These are phyloP conservation scores for Lonicera japonica DNA, from an alignment of 129 eudicot species.

Conservation along the genomic window DNA sequence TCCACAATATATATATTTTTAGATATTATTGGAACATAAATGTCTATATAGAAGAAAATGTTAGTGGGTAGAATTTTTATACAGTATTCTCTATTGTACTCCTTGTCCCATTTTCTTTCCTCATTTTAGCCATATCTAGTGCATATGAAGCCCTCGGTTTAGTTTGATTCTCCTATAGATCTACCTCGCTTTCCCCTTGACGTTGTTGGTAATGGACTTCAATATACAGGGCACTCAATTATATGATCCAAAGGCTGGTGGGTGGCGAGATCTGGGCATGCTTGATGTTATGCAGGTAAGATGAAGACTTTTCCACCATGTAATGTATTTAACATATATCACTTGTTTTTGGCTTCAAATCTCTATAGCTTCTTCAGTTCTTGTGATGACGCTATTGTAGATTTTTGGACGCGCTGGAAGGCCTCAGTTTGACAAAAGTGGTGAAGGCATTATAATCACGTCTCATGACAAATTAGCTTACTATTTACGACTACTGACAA, in stretches of 20 bases:
- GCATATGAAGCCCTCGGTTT: neutral
- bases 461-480: constrained; percentile 90
- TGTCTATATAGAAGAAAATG: neutral
- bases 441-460: constrained; percentile 98
- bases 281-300: constrained; percentile 99
- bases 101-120: neutral
- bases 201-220: constrained; percentile 11
- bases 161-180: neutral
- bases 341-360: constrained; percentile 12
- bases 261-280: constrained; percentile 99
- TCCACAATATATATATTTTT: no score
- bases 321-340: constrained; percentile 7
- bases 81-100: neutral
- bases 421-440: constrained; percentile 98
- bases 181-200: neutral
- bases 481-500: constrained; percentile 84
- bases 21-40: no score
- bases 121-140: neutral
- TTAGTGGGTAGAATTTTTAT: neutral
- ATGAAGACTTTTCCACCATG: constrained; percentile 10
- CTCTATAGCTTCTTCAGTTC: constrained; percentile 9
- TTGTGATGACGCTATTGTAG: constrained; percentile 25
- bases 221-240: constrained; percentile 81
- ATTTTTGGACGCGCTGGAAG: constrained; percentile 99
- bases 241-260: constrained; percentile 99